These are phyloP conservation scores for Lactarius quietus DNA, from an alignment of 768 basidiomycete genomes.

Conservation along the genomic window DNA sequence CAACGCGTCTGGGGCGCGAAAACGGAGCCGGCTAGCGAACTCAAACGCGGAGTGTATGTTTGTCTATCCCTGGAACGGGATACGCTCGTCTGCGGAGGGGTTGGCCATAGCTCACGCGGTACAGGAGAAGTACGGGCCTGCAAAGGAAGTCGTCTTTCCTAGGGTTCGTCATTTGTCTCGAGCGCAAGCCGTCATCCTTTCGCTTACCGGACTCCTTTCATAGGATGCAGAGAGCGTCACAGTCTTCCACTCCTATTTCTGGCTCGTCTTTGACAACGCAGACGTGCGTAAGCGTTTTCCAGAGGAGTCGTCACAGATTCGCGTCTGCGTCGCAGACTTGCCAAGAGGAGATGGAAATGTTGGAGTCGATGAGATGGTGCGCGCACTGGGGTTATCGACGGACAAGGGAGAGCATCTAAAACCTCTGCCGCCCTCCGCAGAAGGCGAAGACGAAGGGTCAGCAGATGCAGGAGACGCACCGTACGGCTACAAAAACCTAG, in stretches of 20 bases:
- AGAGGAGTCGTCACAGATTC: not conserved
- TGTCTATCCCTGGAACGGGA: constrained; percentile 6
- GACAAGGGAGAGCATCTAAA: not conserved
- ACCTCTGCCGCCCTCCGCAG: not conserved
- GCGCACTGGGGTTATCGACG: constrained; percentile 1
- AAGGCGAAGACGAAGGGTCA: not conserved
- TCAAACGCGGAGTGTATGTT: constrained; percentile 8
- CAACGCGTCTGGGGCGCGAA: too few species aligned
- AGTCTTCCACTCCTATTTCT: constrained; percentile 12
- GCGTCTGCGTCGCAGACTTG: constrained; percentile 7
- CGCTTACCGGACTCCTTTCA: not conserved
- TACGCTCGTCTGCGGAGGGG: constrained; percentile 19
- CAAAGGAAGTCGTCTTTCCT: constrained; percentile 17
- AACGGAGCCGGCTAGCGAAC: not conserved
- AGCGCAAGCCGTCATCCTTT: not conserved
- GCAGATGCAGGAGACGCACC: not conserved
- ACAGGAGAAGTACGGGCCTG: constrained; percentile 21
- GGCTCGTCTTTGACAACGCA: constrained; percentile 19
- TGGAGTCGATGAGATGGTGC: constrained; percentile 23
- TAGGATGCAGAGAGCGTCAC: constrained; percentile 5
- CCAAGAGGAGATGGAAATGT: constrained; percentile 14
- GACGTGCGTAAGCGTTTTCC: constrained; percentile 9
- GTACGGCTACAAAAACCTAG: constrained; percentile 1
- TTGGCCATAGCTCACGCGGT: constrained; percentile 17
- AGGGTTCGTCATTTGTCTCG: constrained; percentile 11